phyloP scores from a whole-genome alignment of 1,284 basidiomycete genomes.

The Cryptococcus hybrid region DNA sequence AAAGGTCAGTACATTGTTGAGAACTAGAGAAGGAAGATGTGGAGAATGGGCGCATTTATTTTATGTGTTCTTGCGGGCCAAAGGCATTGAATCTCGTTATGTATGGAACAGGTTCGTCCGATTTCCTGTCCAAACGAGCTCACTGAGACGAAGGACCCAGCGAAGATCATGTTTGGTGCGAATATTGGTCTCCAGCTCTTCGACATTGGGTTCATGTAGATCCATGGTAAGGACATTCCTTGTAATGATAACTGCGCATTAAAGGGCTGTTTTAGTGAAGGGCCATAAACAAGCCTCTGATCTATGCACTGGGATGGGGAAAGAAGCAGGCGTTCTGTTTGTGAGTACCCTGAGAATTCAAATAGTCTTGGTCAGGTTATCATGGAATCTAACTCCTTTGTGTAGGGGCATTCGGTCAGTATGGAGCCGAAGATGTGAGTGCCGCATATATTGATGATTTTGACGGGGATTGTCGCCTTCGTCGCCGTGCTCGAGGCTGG shows the following conservation, averaged over 20 bases:
- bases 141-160: slow-evolving; percentile 11
- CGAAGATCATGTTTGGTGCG: slow-evolving; percentile 57
- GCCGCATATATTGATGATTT: slow-evolving; percentile 50
- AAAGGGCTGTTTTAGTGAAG: slow-evolving; percentile 41
- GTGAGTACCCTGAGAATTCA: slow-evolving; percentile 10
- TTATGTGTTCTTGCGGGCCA: slow-evolving; percentile 49
- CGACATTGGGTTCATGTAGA: slow-evolving; percentile 55
- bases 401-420: slow-evolving; percentile 46
- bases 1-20: slow-evolving; percentile 39
- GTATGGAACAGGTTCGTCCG: slow-evolving; percentile 28
- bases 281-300: slow-evolving; percentile 47
- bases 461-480: slow-evolving; percentile 25
- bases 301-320: slow-evolving; percentile 54
- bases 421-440: slow-evolving; percentile 52
- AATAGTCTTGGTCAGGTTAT: neutral
- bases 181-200: slow-evolving; percentile 42
- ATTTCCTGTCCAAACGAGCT: neutral
- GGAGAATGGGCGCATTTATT: slow-evolving; percentile 56
- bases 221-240: slow-evolving; percentile 36
- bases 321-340: slow-evolving; percentile 54
- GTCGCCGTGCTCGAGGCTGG: slow-evolving; percentile 31
- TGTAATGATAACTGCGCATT: neutral
- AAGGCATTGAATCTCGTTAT: slow-evolving; percentile 51
- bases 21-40: slow-evolving; percentile 50
- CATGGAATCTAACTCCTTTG: neutral